These are phyloP conservation scores for Keithomyces neogunnii DNA, from an alignment of 2,329 filamentous ascomycete species.

Conservation along the genomic window DNA sequence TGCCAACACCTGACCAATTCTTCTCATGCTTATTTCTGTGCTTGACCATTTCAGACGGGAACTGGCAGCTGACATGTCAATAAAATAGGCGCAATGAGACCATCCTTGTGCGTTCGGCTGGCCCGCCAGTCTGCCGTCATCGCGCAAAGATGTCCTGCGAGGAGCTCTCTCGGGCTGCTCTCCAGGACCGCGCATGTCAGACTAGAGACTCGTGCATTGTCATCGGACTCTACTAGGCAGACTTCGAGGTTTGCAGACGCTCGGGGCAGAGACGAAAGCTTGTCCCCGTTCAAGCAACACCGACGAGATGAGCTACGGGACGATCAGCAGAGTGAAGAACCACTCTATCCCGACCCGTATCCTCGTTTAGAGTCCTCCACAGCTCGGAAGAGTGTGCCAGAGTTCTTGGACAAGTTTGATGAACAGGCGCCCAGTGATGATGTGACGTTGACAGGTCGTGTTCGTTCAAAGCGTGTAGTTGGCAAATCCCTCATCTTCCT, in stretches of 20 bases:
- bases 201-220: slow-evolving; percentile 10
- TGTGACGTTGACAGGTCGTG: slow-evolving; percentile 48
- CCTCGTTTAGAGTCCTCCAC: slow-evolving; percentile 23
- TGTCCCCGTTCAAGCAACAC: slow-evolving; percentile 29
- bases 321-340: slow-evolving; percentile 24
- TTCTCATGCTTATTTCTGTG: background rate
- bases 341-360: slow-evolving; percentile 26
- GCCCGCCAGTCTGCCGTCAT: slow-evolving; percentile 18
- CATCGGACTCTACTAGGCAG: slow-evolving; percentile 11
- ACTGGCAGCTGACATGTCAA: slow-evolving; percentile 5
- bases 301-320: slow-evolving; percentile 22
- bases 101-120: slow-evolving; percentile 27
- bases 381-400: slow-evolving; percentile 22
- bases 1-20: slow-evolving; percentile 28
- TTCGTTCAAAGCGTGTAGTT: slow-evolving; percentile 60
- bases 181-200: background rate
- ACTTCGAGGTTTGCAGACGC: slow-evolving; percentile 11
- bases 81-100: slow-evolving; percentile 26
- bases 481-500: slow-evolving; percentile 79
- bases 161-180: background rate
- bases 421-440: slow-evolving; percentile 17
- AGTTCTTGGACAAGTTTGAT: slow-evolving; percentile 24
- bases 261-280: slow-evolving; percentile 13
- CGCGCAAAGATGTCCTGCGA: no score
- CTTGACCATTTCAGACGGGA: background rate